A percentile compares a stretch with the other conserved stretches of the same genome.
These are phyloP conservation scores for Beauveria caledonica DNA, from an alignment of 2,329 filamentous ascomycete species.

Conservation along the genomic window DNA sequence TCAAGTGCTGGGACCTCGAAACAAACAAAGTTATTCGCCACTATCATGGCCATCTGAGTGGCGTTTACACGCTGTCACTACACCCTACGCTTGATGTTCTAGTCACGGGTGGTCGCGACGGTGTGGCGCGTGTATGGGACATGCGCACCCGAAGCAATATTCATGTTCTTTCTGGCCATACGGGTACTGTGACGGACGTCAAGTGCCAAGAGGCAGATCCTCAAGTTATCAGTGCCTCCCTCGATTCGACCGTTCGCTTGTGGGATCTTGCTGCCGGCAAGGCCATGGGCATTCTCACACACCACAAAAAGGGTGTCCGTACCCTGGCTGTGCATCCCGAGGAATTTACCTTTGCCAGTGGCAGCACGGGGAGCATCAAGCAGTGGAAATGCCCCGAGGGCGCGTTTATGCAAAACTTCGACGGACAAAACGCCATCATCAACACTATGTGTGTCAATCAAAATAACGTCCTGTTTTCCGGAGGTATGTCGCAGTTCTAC, in stretches of 20 bases:
- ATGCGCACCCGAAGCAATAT: conserved; percentile 96
- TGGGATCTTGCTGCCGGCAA: conserved; percentile 97
- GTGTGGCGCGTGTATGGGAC: conserved; percentile 93
- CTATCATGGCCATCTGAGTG: conserved; percentile 93
- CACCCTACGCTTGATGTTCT: conserved; percentile 93
- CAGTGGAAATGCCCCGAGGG: conserved; percentile 99
- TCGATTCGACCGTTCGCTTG: conserved; percentile 83
- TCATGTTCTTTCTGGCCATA: conserved; percentile 87
- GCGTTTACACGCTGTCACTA: conserved; percentile 87
- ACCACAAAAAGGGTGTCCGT: conserved; percentile 96
- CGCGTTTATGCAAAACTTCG: conserved; percentile 98
- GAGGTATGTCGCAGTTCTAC: conserved; percentile 38
- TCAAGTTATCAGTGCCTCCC: conserved; percentile 86
- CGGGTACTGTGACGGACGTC: conserved; percentile 79
- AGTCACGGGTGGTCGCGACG: conserved; percentile 89
- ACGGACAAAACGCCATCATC: conserved; percentile 92
- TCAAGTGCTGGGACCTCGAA: conserved; percentile 99
- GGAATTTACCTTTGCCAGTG: conserved; percentile 94
- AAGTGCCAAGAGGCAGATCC: conserved; percentile 94
- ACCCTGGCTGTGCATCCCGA: conserved; percentile 75
- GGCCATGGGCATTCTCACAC: conserved; percentile 89
- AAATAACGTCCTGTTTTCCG: conserved; percentile 90
- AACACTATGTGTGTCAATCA: conserved; percentile 91
- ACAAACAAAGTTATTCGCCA: conserved; percentile 99
- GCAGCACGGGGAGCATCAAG: conserved; percentile 89